Evolutionary conservation across 2,329 filamentous ascomycete genomes (phyloP).

Genomic region (Calonectria hongkongensis): DNA sequence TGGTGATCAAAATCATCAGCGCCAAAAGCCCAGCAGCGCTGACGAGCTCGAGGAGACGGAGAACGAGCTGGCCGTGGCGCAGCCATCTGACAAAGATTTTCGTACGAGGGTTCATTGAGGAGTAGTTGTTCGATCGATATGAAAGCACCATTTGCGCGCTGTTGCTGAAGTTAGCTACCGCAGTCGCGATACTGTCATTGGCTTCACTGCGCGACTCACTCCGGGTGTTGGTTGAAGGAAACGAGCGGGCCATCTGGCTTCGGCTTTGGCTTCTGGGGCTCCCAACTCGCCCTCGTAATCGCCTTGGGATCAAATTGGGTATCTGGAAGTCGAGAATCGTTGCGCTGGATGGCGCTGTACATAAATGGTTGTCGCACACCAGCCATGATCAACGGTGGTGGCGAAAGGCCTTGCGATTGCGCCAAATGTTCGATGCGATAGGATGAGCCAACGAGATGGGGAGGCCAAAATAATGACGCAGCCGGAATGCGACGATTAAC

Average conservation of each 20-base stretch:
- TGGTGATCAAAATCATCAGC: conserved; percentile 85
- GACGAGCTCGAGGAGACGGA: conserved; percentile 81
- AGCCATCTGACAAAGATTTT: conserved; percentile 83
- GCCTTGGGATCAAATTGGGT: conserved; percentile 89
- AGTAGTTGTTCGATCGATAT: conserved; percentile 76
- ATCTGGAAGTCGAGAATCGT: conserved; percentile 72
- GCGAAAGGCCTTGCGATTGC: conserved; percentile 38
- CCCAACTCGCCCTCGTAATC: conserved; percentile 86
- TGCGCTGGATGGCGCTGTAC: conserved; percentile 75
- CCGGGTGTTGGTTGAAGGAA: conserved; percentile 89
- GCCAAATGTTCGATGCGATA: conserved; percentile 23
- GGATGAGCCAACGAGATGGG: conserved; percentile 24
- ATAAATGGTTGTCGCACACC: conserved; percentile 77
- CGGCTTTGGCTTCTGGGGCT: conserved; percentile 75
- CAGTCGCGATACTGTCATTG: not conserved
- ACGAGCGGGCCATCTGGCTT: conserved; percentile 86
- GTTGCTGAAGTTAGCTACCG: conserved; percentile 35
- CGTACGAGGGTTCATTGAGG: conserved; percentile 80
- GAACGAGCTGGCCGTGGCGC: conserved; percentile 79
- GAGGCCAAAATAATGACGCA: not conserved
- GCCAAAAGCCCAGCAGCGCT: conserved; percentile 83
- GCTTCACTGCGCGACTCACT: conserved; percentile 72
- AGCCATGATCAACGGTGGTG: conserved; percentile 51
- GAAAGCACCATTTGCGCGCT: conserved; percentile 79
- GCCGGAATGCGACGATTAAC: conserved; percentile 3